phyloP scores from a whole-genome alignment of 208 protist species.

The Leptomonas pyrrhocoris region DNA sequence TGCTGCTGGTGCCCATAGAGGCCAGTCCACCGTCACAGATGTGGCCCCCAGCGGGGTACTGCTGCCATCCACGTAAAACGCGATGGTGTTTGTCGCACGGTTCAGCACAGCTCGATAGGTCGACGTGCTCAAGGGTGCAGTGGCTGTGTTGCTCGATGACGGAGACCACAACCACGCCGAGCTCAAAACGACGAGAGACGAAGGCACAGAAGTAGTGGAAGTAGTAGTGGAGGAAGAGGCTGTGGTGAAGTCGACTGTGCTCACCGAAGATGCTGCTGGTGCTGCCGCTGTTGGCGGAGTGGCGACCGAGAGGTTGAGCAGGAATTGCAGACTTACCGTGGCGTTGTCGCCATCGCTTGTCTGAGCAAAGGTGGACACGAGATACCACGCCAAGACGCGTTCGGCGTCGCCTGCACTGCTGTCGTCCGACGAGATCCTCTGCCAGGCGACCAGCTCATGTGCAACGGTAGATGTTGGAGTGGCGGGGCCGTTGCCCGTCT shows the following conservation, averaged over 20 bases:
- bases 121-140: not conserved
- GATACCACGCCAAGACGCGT: conserved; percentile 19
- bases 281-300: not conserved
- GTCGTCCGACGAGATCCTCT: not conserved
- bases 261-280: not conserved
- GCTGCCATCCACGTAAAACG: conserved; percentile 15
- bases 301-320: conserved; percentile 18
- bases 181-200: conserved; percentile 20
- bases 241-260: not conserved
- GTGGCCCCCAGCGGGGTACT: not conserved
- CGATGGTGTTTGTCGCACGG: conserved; percentile 25
- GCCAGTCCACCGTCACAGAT: conserved; percentile 27
- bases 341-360: too few relatives aligned
- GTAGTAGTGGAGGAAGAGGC: not conserved
- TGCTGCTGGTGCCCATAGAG: conserved; percentile 9
- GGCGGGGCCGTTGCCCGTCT: not conserved
- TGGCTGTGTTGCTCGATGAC: not conserved
- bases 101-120: conserved; percentile 24
- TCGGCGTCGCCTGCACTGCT: not conserved
- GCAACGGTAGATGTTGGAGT: conserved; percentile 7
- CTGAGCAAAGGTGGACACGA: conserved; percentile 15
- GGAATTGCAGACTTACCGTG: conserved; percentile 15
- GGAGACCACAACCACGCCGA: conserved; percentile 20
- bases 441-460: conserved; percentile 18
- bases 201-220: conserved; percentile 14